Percentiles rank a stretch among this genome's conserved stretches.
phyloP scores from a whole-genome alignment of 805 yeast species.

The Komagataella ulmi region DNA sequence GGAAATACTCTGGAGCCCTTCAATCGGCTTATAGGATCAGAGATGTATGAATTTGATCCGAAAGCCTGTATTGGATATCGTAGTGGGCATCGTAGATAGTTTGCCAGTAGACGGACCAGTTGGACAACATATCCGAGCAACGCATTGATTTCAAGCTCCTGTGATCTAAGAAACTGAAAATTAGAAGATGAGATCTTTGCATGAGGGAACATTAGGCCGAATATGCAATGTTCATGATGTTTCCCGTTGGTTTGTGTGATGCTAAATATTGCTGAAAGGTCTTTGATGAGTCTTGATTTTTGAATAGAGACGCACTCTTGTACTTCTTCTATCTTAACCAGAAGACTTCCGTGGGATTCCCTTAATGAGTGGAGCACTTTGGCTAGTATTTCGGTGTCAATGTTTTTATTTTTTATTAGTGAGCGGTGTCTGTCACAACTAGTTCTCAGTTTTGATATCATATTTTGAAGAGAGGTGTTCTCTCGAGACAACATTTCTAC shows the following conservation, averaged over 20 bases:
- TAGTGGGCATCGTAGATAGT: constrained; percentile 27
- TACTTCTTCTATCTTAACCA: background rate
- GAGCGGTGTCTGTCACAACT: constrained; percentile 1
- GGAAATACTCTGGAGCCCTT: constrained; percentile 29
- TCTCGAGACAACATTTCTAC: background rate
- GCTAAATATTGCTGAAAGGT: constrained; percentile 4
- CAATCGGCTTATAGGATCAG: constrained; percentile 31
- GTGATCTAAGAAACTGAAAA: constrained; percentile 10
- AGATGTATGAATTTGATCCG: constrained; percentile 34
- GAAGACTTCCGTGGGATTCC: background rate
- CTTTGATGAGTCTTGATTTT: background rate
- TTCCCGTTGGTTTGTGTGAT: constrained; percentile 2
- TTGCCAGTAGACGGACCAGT: constrained; percentile 23
- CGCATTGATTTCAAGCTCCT: constrained; percentile 29
- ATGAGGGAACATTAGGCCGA: constrained; percentile 2
- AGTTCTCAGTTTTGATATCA: background rate
- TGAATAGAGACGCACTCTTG: constrained; percentile 2
- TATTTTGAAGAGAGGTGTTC: background rate
- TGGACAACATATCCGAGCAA: constrained; percentile 35
- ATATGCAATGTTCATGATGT: constrained; percentile 4
- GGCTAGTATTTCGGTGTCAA: background rate
- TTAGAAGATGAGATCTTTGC: background rate
- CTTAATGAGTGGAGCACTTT: background rate
- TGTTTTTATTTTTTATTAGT: no score
- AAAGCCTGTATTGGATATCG: constrained; percentile 34